Percentiles rank a stretch among this genome's conserved stretches.
Evolutionary conservation across 106 monocot genomes (phyloP).

Genomic region (Dendrobium catenatum): DNA sequence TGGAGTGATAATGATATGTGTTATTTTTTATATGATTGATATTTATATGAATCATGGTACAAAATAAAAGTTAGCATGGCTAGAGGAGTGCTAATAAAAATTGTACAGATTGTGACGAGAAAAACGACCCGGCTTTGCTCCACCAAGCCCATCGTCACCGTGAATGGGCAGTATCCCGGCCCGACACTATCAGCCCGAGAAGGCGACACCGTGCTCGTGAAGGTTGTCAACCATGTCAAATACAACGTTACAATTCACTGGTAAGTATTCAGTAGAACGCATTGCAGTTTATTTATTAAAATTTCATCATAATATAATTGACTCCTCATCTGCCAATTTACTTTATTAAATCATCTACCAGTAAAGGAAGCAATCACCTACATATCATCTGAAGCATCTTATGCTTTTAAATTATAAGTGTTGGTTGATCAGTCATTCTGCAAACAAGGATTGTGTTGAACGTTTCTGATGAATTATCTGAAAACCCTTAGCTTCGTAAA

Average conservation of each 20-base stretch:
- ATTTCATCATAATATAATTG: not conserved
- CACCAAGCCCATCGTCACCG: slow-evolving; percentile 41
- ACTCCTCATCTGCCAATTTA: not conserved
- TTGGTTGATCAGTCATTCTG: not conserved
- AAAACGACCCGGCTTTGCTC: slow-evolving; percentile 30
- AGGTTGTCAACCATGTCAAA: slow-evolving; percentile 38
- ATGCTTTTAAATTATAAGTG: not conserved
- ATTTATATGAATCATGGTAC: no score
- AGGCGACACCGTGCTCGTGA: slow-evolving; percentile 44
- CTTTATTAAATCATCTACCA: not conserved
- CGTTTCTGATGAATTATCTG: no score
- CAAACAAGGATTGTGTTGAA: not conserved
- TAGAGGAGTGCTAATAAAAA: no score
- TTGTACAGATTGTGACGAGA: slow-evolving; percentile 33
- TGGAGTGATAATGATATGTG: no score
- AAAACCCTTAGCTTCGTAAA: no score
- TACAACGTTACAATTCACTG: slow-evolving; percentile 56
- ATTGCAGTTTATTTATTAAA: not conserved
- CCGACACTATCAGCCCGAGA: slow-evolving; percentile 43
- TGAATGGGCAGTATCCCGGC: slow-evolving; percentile 45
- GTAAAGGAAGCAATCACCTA: not conserved
- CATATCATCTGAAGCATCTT: not conserved
- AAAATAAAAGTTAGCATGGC: no score
- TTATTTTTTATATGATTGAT: no score
- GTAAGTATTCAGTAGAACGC: slow-evolving; percentile 15